Evolutionary conservation across 1,284 basidiomycete species (phyloP), one percentile per base, ranked within the genome.

Genomic region (Polyporus tsugae): DNA sequence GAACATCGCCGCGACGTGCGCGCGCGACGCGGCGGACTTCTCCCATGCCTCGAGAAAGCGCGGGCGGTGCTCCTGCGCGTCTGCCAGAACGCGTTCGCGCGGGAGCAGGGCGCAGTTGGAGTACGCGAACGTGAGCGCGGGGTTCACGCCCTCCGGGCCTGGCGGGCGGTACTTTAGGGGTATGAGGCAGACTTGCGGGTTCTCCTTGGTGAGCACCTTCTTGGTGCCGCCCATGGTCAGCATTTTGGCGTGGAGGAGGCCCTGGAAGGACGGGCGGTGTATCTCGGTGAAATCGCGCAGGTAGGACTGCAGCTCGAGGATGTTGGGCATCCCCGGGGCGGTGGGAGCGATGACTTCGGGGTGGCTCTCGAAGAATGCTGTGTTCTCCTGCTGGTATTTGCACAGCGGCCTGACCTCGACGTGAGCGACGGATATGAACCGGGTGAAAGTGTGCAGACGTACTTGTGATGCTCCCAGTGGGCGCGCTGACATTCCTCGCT

Each of bases 381-480:
- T 53, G 44, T 39, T 59, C 61, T 67, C 61, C 53, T 55, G 61
- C 33, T 36, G 15, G 35, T 63, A 63, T 25, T 67, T 53, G 61
- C 65, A 67, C 42, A 67, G 15, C 0, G 55, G 19, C 38, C 65
- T 67, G 29, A n/a, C 7, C 3, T 25, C 1, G 19, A 15, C 11
- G 10, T 46, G 41, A 59, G 19, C 35, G 11, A 9, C 17, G 46
- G 17, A 33, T 25, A 52, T 0, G 15, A 25, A n/a, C 19, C 6
- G 7, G 13, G 15, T 13, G 25, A 6, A 11, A 59, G 22, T 1
- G 22, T 17, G 17, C 13, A 9, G 4, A 13, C 17, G 15, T 33
- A 67, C 66, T 60, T 67, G 62, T 63, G 66, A 11, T 41, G 35
- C 17, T 57, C 55, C 58, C 66, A 67, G 36, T 63, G 61, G n/a